These are phyloP conservation scores for Galerina marginata DNA, from an alignment of 768 basidiomycete genomes.

Conservation along the genomic window DNA sequence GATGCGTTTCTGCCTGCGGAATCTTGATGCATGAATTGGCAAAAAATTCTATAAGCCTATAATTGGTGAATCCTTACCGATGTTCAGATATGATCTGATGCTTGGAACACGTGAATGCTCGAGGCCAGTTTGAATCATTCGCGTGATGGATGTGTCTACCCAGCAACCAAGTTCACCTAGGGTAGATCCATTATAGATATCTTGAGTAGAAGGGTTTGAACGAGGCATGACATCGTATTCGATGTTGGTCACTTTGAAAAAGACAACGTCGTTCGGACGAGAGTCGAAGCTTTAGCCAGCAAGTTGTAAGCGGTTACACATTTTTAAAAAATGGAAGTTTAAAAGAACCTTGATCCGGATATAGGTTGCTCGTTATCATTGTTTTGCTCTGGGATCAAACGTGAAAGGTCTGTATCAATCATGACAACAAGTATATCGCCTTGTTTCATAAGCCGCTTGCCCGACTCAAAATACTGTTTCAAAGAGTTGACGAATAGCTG, in stretches of 20 bases:
- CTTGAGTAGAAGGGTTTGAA: conserved; percentile 34
- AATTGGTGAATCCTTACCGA: conserved; percentile 44
- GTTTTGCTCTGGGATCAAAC: conserved; percentile 29
- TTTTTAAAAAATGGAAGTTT: conserved; percentile 8
- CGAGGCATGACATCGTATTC: conserved; percentile 62
- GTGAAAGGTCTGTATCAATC: conserved; percentile 57
- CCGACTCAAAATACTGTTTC: conserved; percentile 62
- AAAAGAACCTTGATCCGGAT: conserved; percentile 23
- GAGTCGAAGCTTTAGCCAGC: conserved; percentile 21
- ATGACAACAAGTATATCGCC: conserved; percentile 76
- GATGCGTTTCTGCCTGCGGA: conserved; percentile 9
- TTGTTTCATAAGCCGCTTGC: conserved; percentile 64
- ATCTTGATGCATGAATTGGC: conserved; percentile 10
- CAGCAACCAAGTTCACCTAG: conserved; percentile 84
- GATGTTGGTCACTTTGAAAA: conserved; percentile 80
- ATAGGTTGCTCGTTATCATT: conserved; percentile 26
- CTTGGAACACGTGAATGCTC: conserved; percentile 70
- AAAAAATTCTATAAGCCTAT: neutral
- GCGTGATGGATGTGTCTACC: conserved; percentile 75
- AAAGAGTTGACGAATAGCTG: conserved; percentile 63
- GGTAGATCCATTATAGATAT: conserved; percentile 59
- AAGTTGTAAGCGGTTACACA: neutral
- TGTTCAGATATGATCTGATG: conserved; percentile 49
- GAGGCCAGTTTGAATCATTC: conserved; percentile 79
- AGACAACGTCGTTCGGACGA: conserved; percentile 58